Base-by-base conservation (phyloP, 2,329 filamentous ascomycete species). In the Exophiala xenobiotica region DNA sequence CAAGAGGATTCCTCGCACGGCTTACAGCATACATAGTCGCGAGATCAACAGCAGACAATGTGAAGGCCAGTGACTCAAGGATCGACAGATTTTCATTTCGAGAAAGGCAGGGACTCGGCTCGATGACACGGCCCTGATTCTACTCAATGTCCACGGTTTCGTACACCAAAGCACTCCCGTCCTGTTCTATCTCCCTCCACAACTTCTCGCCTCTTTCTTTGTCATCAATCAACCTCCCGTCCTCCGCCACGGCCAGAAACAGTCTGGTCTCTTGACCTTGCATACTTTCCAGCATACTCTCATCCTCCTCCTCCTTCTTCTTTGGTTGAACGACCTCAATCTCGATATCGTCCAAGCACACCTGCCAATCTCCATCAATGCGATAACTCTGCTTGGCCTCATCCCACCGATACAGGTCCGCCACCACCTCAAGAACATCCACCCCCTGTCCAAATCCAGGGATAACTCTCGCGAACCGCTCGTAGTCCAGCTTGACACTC, bases 271-370 rank as follows among this genome's bases (percentile, higher is more conserved):
- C 6, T 14, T 9, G 31, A 14, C 11, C n/a, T 14, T 16, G 31
- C 27, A 3, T 12, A 16, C 2, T 22, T 11, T 24, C 19, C 8
- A 40, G 18, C 33, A n/a, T n/a, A 14, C 38, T n/a, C 3, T 3
- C 38, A 22, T 22, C 19, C 12, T n/a, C 19, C 6, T 24, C 20
- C 7, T n/a, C 19, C 22, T n/a, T 20, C n/a, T 14, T 14, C 20
- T 20, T 20, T 12, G 6, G 8, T 27, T 24, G 35, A n/a, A 38
- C 47, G 6, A 49, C 23, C 19, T 44, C 47, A 24, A 44, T 27
- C 3, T 19, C 47, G 12, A 49, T 31, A 44, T 49, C 39, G 24
- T 49, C 47, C 27, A 44, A 37, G 18, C 47, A 49, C n/a, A 49
- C 4, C 47, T 49, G 26, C 47, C 47, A 49, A 18, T 49, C 47